A percentile compares a stretch with the other conserved stretches of the same genome.
phyloP scores from a whole-genome alignment of 2,329 filamentous ascomycete species.

The Volutella citrinella region DNA sequence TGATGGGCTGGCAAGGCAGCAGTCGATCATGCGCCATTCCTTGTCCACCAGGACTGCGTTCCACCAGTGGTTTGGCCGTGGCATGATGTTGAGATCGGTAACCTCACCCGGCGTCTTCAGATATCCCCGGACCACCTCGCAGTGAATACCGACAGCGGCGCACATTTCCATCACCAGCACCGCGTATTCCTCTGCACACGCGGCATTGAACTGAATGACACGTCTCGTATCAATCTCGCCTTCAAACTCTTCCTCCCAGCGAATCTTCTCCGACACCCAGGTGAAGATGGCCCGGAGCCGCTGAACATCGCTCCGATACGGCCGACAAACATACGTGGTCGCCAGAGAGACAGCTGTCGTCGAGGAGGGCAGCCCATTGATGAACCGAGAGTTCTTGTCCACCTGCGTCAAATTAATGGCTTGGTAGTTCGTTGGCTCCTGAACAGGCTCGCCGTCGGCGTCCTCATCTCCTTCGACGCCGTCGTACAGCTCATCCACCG shows the following conservation, averaged over 20 bases:
- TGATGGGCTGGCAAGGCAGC: conserved; percentile 85
- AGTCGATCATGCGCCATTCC: conserved; percentile 96
- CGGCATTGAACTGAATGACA: conserved; percentile 80
- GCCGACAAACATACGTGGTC: conserved; percentile 88
- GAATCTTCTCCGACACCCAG: conserved; percentile 92
- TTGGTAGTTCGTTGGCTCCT: conserved; percentile 77
- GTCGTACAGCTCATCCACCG: conserved; percentile 84
- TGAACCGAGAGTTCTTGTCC: conserved; percentile 92
- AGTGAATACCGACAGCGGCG: conserved; percentile 78
- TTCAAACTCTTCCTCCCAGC: conserved; percentile 94
- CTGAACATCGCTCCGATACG: conserved; percentile 92
- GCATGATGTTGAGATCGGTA: conserved; percentile 75
- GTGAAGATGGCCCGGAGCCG: conserved; percentile 92
- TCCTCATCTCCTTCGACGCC: conserved; percentile 87
- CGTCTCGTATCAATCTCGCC: conserved; percentile 78
- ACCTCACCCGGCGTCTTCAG: conserved; percentile 86
- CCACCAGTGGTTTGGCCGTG: conserved; percentile 96
- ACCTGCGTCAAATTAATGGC: conserved; percentile 79
- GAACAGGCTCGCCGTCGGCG: conserved; percentile 78
- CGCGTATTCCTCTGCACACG: conserved; percentile 86
- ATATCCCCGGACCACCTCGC: conserved; percentile 84
- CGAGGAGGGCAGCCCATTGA: conserved; percentile 77
- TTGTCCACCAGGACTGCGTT: conserved; percentile 90
- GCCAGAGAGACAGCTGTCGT: conserved; percentile 80
- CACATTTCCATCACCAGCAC: conserved; percentile 92